Evolutionary conservation across 2,329 filamentous ascomycete species (phyloP), one percentile per base, ranked within the genome.

Genomic region (Talaromyces sp.): DNA sequence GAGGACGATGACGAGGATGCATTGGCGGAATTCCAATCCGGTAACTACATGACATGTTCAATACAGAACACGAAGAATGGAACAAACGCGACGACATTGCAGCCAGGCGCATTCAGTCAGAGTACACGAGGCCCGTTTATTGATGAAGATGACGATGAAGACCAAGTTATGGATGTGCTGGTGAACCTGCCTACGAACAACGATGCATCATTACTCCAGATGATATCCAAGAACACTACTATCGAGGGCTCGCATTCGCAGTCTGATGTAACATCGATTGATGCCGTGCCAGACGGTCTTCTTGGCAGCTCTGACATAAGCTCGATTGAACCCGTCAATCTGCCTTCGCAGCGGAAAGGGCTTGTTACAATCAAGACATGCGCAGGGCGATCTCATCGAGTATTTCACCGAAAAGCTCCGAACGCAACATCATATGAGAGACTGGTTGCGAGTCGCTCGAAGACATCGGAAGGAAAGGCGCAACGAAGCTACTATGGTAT

Each of bases 401-500:
- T 85, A 46, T 63, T 71, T 2, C 69, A 75, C 62, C 81, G 78
- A 64, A 71, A 71, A 25, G 67, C 70, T 9, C 66, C 72, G 18
- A 66, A 72, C 5, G 63, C 71, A 0, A 63, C 80, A 7, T 76
- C 83, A 0, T 86, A 84, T 63, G 81, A 86, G 68, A 76, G 79
- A 64, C 71, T 84, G 3, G 79, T 86, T 64, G 84, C 84, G 18
- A 74, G 79, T 57, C 79, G 84, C 14, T 86, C 84, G 8, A 75
- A 72, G 3, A 76, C 77, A 2, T 72, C 73, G n/a, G 75, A 80
- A 35, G 83, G 83, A 18, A 81, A 80, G 68, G 86, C 86, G 18
- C 79, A 80, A 55, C 83, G 81, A 66, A 83, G 88, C 69, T 98
- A 93, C 76, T 99, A 96, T 73, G 95, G 95, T 9, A 89, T 99